Evolutionary conservation across 2,329 filamentous ascomycete species (phyloP), one percentile per base, ranked within the genome.

Genomic region (Ophiobolus disseminans): DNA sequence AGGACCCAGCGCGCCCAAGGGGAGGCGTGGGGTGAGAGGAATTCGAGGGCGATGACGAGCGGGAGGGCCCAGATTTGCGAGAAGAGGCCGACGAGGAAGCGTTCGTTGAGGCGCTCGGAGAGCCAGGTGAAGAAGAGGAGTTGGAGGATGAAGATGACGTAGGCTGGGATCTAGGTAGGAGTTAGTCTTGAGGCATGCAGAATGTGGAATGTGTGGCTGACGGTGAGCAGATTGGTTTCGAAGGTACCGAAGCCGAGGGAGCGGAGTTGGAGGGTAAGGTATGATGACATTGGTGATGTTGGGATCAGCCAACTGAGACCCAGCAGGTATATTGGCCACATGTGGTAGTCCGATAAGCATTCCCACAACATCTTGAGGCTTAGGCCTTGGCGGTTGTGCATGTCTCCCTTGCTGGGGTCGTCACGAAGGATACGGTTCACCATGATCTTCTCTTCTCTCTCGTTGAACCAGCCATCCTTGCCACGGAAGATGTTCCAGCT

Each of bases 391-490:
- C 82, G 75, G 54, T 85, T 85, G 66, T 85, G 81, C 82, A 85
- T 85, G 51, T 78, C 78, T n/a, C 81, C 81, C 55, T 85, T 85
- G 37, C 76, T 78, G 0, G 80, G 80, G 37, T 83, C 80, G 42
- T 83, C 80, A 7, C 80, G 75, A 9, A 83, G 69, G 19, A 86
- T 76, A 19, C 81, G 80, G 62, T 88, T 89, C 14, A 87, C 80
- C 80, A 89, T 66, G 61, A 89, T 88, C 47, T 83, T 81, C 60
- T 89, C 86, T 63, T 90, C 84, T 2, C 77, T 77, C 62, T 88
- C 86, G 2, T 75, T 82, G 67, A 87, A 88, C 86, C 86, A 87
- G 4, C 86, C 86, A 16, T 80, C 57, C 46, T 83, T 84, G 2
- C 83, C 81, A 36, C 82, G 84, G 53, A 90, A 80, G 0, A 55